These are phyloP conservation scores for Massarina eburnea DNA, from an alignment of 2,329 filamentous ascomycete genomes.

Conservation along the genomic window DNA sequence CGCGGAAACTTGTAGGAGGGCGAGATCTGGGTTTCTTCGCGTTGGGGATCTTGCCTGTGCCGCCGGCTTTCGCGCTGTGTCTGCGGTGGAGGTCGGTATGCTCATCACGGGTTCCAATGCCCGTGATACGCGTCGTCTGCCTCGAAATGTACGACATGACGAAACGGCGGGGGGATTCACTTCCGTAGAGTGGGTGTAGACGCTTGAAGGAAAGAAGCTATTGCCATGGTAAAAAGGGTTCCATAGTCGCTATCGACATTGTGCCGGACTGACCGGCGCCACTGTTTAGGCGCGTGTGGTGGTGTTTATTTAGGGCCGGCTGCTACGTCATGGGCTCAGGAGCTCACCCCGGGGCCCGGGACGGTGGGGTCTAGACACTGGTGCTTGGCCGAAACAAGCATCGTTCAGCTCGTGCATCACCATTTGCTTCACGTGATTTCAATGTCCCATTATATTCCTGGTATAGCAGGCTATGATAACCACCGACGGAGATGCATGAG, in stretches of 20 bases:
- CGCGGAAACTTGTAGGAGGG: conserved; percentile 50
- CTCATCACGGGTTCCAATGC: conserved; percentile 17
- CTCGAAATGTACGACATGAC: conserved; percentile 31
- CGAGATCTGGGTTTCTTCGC: conserved; percentile 53
- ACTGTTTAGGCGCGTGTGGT: background rate
- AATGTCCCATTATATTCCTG: too few species aligned
- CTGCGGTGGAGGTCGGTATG: conserved; percentile 14
- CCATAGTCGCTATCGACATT: background rate
- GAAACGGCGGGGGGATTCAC: conserved; percentile 17
- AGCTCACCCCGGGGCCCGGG: too few species aligned
- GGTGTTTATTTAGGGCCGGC: background rate
- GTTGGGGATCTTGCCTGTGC: conserved; percentile 40
- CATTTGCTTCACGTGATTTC: background rate
- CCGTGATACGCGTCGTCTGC: conserved; percentile 32
- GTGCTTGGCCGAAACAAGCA: background rate
- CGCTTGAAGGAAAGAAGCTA: background rate
- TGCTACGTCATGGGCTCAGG: too few species aligned
- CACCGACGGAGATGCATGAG: background rate
- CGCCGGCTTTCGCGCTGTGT: conserved; percentile 17
- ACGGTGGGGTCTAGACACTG: background rate
- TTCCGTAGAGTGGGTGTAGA: background rate
- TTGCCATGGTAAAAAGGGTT: background rate
- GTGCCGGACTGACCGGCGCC: background rate
- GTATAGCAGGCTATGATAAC: too few species aligned
- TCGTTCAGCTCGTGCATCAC: background rate